A percentile compares a stretch with the other conserved stretches of the same genome.
Evolutionary conservation across 2,329 filamentous ascomycete species (phyloP).

Genomic region (Arthroderma sp.): DNA sequence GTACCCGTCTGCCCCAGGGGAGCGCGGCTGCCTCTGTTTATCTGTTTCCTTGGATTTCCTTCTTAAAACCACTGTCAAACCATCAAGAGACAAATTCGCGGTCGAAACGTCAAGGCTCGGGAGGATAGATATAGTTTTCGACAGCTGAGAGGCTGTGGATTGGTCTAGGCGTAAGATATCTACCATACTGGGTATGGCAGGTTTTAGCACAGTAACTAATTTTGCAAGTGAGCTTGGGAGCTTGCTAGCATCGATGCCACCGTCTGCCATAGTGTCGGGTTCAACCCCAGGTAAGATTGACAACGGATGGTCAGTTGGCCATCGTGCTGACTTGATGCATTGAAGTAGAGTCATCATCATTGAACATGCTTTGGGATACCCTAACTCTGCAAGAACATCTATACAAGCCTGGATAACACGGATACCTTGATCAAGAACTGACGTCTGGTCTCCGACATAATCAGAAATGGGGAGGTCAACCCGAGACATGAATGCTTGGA

Average conservation of each 20-base stretch:
- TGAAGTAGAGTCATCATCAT: constrained; percentile 79
- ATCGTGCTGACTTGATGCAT: constrained; percentile 82
- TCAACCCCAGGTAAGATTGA: constrained; percentile 66
- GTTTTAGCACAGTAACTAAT: constrained; percentile 22
- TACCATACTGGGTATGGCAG: constrained; percentile 19
- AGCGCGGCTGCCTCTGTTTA: constrained; percentile 18
- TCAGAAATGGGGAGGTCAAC: constrained; percentile 88
- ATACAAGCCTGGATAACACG: constrained; percentile 94
- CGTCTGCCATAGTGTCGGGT: constrained; percentile 15
- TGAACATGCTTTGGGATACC: constrained; percentile 61
- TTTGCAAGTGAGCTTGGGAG: constrained; percentile 24
- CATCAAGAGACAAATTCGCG: constrained; percentile 48
- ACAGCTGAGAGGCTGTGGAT: constrained; percentile 25
- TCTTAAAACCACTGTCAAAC: constrained; percentile 37
- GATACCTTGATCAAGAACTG: constrained; percentile 86
- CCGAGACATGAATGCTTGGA: constrained; percentile 90
- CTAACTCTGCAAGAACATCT: constrained; percentile 85
- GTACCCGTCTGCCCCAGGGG: constrained; percentile 47
- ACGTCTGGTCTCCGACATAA: constrained; percentile 86
- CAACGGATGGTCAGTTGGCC: constrained; percentile 70
- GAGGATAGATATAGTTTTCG: constrained; percentile 52
- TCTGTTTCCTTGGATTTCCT: constrained; percentile 7
- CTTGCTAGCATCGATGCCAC: constrained; percentile 7
- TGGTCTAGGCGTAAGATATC: constrained; percentile 22
- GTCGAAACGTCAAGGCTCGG: constrained; percentile 57